Evolutionary conservation across 441 rosid species (phyloP).

Genomic region (Corymbia calophylla): DNA sequence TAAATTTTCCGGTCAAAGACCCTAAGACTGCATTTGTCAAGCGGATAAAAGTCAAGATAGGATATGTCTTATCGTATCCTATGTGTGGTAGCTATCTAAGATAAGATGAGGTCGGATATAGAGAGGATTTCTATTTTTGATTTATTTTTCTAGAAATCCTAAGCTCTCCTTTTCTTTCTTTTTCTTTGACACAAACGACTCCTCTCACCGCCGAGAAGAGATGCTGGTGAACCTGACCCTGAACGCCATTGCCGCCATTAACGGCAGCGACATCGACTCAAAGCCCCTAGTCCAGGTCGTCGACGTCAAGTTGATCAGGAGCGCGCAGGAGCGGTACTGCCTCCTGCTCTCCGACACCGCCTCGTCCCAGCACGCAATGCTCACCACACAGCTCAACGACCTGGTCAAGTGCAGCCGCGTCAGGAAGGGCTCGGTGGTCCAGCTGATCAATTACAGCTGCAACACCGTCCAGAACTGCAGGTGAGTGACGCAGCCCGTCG

Average conservation of each 20-base stretch:
- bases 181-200: no score
- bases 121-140: no score
- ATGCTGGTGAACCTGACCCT: constrained; percentile 69
- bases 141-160: no score
- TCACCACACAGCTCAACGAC: constrained; percentile 73
- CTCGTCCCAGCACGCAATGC: constrained; percentile 63
- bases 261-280: constrained; percentile 59
- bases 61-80: no score
- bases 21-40: no score
- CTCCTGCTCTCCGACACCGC: constrained; percentile 58
- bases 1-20: no score
- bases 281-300: constrained; percentile 73
- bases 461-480: constrained; percentile 61
- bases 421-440: constrained; percentile 69
- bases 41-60: no score
- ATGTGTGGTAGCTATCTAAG: no score
- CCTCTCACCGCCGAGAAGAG: background rate
- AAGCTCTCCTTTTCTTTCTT: no score
- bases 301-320: constrained; percentile 53
- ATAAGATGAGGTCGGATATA: no score
- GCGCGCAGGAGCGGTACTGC: constrained; percentile 60
- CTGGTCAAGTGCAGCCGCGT: constrained; percentile 44
- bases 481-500: constrained; percentile 13
- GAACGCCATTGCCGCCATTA: constrained; percentile 52
- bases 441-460: constrained; percentile 74